phyloP scores from a whole-genome alignment of 192 early-diverging fungal genomes.

The Spizellomyces sp. region DNA sequence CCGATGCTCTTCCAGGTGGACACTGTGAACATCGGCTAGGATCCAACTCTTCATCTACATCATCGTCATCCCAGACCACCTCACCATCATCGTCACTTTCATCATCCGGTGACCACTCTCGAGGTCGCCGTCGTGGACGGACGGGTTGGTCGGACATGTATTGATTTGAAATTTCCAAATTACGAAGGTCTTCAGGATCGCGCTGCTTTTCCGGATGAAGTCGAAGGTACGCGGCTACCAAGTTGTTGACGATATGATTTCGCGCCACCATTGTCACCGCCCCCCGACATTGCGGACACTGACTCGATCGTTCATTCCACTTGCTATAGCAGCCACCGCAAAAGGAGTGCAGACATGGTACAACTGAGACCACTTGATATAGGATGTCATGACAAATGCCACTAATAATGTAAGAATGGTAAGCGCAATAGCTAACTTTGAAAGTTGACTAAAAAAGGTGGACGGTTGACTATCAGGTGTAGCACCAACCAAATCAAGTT shows the following conservation, averaged over 20 bases:
- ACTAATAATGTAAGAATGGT: not conserved
- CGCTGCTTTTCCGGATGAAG: constrained; percentile 24
- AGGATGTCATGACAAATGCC: constrained; percentile 38
- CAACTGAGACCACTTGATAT: constrained; percentile 6
- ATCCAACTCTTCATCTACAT: constrained; percentile 29
- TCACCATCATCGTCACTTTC: constrained; percentile 19
- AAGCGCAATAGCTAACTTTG: not conserved
- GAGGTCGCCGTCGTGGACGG: not conserved
- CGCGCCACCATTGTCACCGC: constrained; percentile 7
- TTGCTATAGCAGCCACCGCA: constrained; percentile 35
- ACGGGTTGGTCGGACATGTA: not conserved
- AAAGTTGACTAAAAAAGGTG: not conserved
- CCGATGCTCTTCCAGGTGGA: not conserved
- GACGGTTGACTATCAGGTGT: not conserved
- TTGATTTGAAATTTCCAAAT: constrained; percentile 27
- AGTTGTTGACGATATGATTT: constrained; percentile 30
- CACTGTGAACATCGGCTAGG: not conserved
- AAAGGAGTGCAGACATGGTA: constrained; percentile 41
- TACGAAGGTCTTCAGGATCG: constrained; percentile 5
- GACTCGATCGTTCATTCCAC: constrained; percentile 15
- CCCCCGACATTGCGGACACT: constrained; percentile 35
- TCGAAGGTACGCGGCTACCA: constrained; percentile 19
- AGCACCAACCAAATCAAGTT: not conserved
- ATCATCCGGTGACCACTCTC: not conserved
- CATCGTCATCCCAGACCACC: constrained; percentile 26